phyloP scores from a whole-genome alignment of 495 filamentous ascomycete genomes.

The Xylona heveae region DNA sequence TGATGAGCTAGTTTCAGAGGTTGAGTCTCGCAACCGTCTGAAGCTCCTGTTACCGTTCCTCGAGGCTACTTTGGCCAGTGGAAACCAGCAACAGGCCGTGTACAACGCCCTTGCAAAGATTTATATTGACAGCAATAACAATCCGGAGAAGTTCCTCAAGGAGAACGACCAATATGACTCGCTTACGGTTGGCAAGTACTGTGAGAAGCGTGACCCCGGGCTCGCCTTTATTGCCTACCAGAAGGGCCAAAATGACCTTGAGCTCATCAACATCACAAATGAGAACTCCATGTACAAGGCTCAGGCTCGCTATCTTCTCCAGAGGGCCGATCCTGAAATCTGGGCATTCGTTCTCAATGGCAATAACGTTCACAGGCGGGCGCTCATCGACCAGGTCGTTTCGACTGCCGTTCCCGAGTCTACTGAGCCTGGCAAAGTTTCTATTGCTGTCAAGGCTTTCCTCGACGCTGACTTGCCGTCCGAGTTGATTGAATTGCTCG shows the following conservation, averaged over 20 bases:
- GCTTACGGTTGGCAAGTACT: constrained; percentile 87
- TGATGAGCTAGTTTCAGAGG: constrained; percentile 85
- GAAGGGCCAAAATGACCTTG: constrained; percentile 94
- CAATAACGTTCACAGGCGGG: constrained; percentile 86
- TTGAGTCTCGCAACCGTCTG: constrained; percentile 84
- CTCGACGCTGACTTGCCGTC: constrained; percentile 72
- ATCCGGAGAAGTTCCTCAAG: constrained; percentile 94
- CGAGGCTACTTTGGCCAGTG: constrained; percentile 70
- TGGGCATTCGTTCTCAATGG: constrained; percentile 88
- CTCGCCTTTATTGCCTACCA: constrained; percentile 86
- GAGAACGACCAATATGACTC: constrained; percentile 97
- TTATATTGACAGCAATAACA: constrained; percentile 98
- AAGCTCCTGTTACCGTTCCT: constrained; percentile 95
- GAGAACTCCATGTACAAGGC: constrained; percentile 98
- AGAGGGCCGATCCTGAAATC: constrained; percentile 72
- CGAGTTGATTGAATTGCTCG: constrained; percentile 90
- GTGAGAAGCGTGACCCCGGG: constrained; percentile 95
- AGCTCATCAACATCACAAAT: constrained; percentile 93
- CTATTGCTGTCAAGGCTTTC: constrained; percentile 83
- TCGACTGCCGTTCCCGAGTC: constrained; percentile 92
- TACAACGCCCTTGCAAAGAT: constrained; percentile 99
- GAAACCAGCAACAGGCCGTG: constrained; percentile 93
- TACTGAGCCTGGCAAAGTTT: constrained; percentile 86
- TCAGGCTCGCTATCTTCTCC: constrained; percentile 86
- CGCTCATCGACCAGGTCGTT: constrained; percentile 89